A percentile compares a stretch with the other conserved stretches of the same genome.
Conservation (phyloP, 2,329 filamentous ascomycete species). For the Biscogniauxia sp. region DNA sequence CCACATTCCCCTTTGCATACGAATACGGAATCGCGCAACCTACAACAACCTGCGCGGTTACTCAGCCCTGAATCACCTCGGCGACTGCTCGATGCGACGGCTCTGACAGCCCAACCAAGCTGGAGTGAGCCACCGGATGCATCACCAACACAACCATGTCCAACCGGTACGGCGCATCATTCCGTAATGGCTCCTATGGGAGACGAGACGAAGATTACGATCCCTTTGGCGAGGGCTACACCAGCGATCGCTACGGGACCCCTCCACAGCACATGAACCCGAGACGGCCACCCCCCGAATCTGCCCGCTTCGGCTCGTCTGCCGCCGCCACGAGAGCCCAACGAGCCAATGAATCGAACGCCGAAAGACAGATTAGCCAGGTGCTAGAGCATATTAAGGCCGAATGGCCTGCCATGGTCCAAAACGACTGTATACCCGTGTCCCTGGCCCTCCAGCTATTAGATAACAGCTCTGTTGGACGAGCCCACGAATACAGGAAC, state of each 20-base stretch:
- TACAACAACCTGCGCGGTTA: not conserved
- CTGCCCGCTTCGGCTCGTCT: conserved; percentile 29
- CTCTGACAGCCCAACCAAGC: conserved; percentile 2
- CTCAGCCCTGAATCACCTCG: not conserved
- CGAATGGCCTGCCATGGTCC: conserved; percentile 91
- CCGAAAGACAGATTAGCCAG: conserved; percentile 56
- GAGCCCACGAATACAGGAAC: conserved; percentile 81
- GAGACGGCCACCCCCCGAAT: conserved; percentile 31
- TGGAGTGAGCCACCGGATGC: conserved; percentile 23
- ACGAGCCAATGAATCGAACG: conserved; percentile 40
- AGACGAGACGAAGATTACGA: conserved; percentile 48
- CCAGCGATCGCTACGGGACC: conserved; percentile 41
- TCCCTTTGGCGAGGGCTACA: conserved; percentile 46
- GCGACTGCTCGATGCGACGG: conserved; percentile 1
- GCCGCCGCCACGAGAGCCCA: conserved; percentile 23
- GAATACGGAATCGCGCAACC: not conserved
- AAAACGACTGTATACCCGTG: conserved; percentile 85
- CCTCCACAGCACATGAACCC: conserved; percentile 27
- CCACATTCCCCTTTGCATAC: too few species aligned
- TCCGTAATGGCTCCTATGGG: conserved; percentile 45
- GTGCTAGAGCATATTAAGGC: conserved; percentile 80
- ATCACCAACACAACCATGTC: conserved; percentile 43
- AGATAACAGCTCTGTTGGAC: conserved; percentile 88
- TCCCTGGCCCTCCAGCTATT: conserved; percentile 93
- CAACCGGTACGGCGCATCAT: conserved; percentile 48